Evolutionary conservation across 2,329 filamentous ascomycete genomes (phyloP).

Genomic region (Pleomassaria siparia): DNA sequence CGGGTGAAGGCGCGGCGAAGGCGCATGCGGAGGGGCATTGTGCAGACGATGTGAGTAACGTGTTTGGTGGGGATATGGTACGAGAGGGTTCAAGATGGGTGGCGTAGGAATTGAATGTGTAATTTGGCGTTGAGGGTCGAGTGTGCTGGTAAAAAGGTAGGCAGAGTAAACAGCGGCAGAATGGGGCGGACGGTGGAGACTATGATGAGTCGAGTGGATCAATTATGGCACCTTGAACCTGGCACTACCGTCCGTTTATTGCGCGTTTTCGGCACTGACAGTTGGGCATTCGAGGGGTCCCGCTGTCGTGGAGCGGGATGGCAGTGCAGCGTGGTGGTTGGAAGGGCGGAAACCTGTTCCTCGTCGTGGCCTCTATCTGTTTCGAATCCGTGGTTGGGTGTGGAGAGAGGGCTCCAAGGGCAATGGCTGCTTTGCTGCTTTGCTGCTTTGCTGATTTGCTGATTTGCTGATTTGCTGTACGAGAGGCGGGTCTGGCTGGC

Average conservation of each 20-base stretch:
- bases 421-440: no score
- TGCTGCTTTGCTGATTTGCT: no score
- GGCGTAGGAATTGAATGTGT: background rate
- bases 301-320: background rate
- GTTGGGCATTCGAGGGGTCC: background rate
- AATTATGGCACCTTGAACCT: conserved; percentile 3
- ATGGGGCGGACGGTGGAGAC: conserved; percentile 5
- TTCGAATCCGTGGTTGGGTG: no score
- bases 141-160: no score
- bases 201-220: conserved; percentile 14
- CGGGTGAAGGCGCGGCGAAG: conserved; percentile 48
- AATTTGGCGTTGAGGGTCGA: background rate
- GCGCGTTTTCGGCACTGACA: background rate
- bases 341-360: background rate
- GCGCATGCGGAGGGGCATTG: conserved; percentile 51
- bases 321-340: background rate
- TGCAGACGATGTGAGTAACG: conserved; percentile 11
- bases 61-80: conserved; percentile 32
- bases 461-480: no score
- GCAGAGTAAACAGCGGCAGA: no score
- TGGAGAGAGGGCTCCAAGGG: no score
- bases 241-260: background rate
- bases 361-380: no score
- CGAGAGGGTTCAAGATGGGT: background rate
- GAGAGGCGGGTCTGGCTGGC: background rate